Conservation (phyloP, 768 basidiomycete species). For the Chlorophyllum brunneum region DNA sequence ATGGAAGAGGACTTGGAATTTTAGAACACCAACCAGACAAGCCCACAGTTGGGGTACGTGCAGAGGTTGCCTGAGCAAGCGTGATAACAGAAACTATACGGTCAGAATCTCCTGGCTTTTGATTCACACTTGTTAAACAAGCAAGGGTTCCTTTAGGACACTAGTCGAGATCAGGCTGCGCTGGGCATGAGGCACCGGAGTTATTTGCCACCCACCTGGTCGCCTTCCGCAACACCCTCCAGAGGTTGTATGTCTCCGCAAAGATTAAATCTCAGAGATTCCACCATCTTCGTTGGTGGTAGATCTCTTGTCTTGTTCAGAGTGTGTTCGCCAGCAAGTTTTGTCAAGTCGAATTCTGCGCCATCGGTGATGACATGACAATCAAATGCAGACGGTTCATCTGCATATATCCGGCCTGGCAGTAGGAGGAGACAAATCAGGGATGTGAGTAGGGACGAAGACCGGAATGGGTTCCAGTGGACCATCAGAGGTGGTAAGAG, state of each 20-base stretch:
- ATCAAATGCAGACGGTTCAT: conserved; percentile 44
- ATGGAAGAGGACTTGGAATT: background rate
- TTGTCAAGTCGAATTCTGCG: conserved; percentile 56
- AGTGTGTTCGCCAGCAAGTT: conserved; percentile 47
- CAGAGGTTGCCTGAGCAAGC: conserved; percentile 42
- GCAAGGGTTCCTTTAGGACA: conserved; percentile 67
- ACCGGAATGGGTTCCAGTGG: conserved; percentile 3
- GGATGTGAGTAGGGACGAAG: conserved; percentile 14
- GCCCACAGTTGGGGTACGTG: conserved; percentile 27
- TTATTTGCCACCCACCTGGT: conserved; percentile 54
- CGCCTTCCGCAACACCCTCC: conserved; percentile 44
- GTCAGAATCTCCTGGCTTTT: conserved; percentile 49
- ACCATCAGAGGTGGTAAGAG: conserved; percentile 1
- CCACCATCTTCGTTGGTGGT: conserved; percentile 61
- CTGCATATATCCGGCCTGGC: conserved; percentile 22
- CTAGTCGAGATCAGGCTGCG: conserved; percentile 31
- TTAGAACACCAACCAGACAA: conserved; percentile 33
- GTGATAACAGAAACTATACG: conserved; percentile 74
- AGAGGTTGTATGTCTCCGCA: conserved; percentile 53
- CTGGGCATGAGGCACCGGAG: too few species aligned
- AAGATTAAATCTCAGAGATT: conserved; percentile 62
- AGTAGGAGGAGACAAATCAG: conserved; percentile 15
- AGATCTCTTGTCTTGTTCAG: conserved; percentile 47
- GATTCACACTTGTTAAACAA: conserved; percentile 68
- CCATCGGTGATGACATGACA: conserved; percentile 44